Conservation (phyloP, 2,329 filamentous ascomycete species). For the Pseudogymnoascus sp. region DNA sequence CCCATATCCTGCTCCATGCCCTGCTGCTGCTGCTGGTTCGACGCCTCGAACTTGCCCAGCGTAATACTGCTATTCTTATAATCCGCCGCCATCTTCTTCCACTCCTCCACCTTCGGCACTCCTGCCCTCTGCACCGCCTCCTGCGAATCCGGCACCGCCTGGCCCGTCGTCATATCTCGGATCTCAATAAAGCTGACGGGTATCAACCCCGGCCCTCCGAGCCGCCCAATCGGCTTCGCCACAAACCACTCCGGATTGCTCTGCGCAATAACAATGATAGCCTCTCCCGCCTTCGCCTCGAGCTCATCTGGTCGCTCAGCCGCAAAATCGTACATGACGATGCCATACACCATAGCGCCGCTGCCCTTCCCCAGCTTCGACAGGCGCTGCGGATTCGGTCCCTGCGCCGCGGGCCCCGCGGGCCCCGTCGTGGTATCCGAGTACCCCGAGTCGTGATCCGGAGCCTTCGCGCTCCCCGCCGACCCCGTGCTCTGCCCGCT, state of each 20-base stretch:
- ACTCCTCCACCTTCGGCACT: slow-evolving; percentile 92
- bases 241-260: slow-evolving; percentile 99
- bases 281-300: slow-evolving; percentile 89
- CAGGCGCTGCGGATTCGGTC: slow-evolving; percentile 22
- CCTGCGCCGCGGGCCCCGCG: slow-evolving; percentile 26
- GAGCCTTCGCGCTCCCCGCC: slow-evolving; percentile 47
- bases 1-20: slow-evolving; percentile 65
- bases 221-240: slow-evolving; percentile 92
- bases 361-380: slow-evolving; percentile 48
- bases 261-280: slow-evolving; percentile 96
- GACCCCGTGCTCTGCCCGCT: slow-evolving; percentile 64
- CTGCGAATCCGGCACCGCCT: slow-evolving; percentile 71
- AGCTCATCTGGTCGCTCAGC: slow-evolving; percentile 94
- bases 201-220: slow-evolving; percentile 93
- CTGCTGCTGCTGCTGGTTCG: slow-evolving; percentile 38
- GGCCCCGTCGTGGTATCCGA: slow-evolving; percentile 46
- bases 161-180: slow-evolving; percentile 82
- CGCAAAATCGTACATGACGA: slow-evolving; percentile 95
- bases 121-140: slow-evolving; percentile 83
- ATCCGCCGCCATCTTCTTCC: slow-evolving; percentile 99
- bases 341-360: slow-evolving; percentile 89
- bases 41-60: slow-evolving; percentile 76
- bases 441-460: slow-evolving; percentile 88
- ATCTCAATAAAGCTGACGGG: slow-evolving; percentile 97
- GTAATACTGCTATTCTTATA: slow-evolving; percentile 99